Conservation (phyloP, 2,329 filamentous ascomycete species). For the Diaporthe helianthi region DNA sequence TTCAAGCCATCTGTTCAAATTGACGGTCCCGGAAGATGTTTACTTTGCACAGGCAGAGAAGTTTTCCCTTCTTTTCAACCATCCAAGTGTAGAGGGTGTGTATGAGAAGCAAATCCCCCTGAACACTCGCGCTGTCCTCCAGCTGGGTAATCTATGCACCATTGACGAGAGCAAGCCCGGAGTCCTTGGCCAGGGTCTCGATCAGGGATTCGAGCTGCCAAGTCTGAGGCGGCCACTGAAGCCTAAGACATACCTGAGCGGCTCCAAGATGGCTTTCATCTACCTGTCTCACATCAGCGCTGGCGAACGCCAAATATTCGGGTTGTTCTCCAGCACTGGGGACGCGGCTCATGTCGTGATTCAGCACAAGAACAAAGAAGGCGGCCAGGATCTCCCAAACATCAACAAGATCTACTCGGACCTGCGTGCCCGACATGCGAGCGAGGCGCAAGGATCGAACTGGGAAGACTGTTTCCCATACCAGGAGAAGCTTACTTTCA, state of each 20-base stretch:
- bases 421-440: slow-evolving; percentile 68
- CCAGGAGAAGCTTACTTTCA: slow-evolving; percentile 85
- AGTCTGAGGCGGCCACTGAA: slow-evolving; percentile 74
- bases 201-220: slow-evolving; percentile 89
- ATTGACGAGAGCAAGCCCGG: slow-evolving; percentile 92
- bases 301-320: slow-evolving; percentile 92
- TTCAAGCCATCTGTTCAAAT: slow-evolving; percentile 91
- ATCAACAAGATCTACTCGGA: slow-evolving; percentile 88
- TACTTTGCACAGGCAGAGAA: slow-evolving; percentile 87
- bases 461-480: slow-evolving; percentile 88
- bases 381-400: slow-evolving; percentile 84
- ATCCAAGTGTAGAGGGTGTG: slow-evolving; percentile 93
- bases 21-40: slow-evolving; percentile 86
- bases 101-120: slow-evolving; percentile 95
- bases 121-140: slow-evolving; percentile 84
- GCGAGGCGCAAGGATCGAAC: slow-evolving; percentile 69
- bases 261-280: slow-evolving; percentile 79
- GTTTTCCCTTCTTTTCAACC: slow-evolving; percentile 83
- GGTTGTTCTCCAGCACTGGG: slow-evolving; percentile 84
- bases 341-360: slow-evolving; percentile 86
- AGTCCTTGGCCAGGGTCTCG: slow-evolving; percentile 89
- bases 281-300: slow-evolving; percentile 93
- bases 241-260: slow-evolving; percentile 73
- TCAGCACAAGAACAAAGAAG: slow-evolving; percentile 82
- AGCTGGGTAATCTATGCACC: slow-evolving; percentile 88